These are phyloP conservation scores for Eustoma russellianum DNA, from an alignment of 257 asterid species.

Conservation along the genomic window DNA sequence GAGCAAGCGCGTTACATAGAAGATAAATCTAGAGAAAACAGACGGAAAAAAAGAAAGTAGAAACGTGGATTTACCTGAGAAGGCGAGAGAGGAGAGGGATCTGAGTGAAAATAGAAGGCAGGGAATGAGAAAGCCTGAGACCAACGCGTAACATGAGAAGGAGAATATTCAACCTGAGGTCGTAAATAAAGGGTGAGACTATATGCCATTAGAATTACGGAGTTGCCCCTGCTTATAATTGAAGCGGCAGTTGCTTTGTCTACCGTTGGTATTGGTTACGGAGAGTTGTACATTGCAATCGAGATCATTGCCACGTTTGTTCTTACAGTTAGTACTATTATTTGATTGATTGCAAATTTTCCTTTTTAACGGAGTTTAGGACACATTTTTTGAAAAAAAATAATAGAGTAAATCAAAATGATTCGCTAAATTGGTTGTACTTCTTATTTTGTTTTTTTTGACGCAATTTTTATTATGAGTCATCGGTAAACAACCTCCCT, in stretches of 20 bases:
- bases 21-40: too few relatives aligned
- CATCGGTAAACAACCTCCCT: too few relatives aligned
- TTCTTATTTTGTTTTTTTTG: too few relatives aligned
- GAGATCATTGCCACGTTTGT: conserved; percentile 10
- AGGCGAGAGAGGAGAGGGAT: conserved; percentile 3
- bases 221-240: conserved; percentile 9
- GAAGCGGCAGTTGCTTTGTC: conserved; percentile 2
- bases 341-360: too few relatives aligned
- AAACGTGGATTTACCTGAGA: conserved; percentile 4
- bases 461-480: too few relatives aligned
- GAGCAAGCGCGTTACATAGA: too few relatives aligned
- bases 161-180: conserved; percentile 8
- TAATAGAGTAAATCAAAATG: too few relatives aligned
- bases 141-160: conserved; percentile 15
- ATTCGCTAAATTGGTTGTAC: too few relatives aligned
- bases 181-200: conserved; percentile 11
- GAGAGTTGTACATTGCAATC: conserved; percentile 5
- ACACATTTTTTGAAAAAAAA: too few relatives aligned
- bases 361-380: too few relatives aligned
- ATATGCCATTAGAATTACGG: conserved; percentile 14
- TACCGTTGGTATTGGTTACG: conserved; percentile 24
- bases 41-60: not conserved
- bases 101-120: not conserved
- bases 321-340: not conserved
- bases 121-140: conserved; percentile 20